Evolutionary conservation across 2,329 filamentous ascomycete genomes (phyloP).

Genomic region (Trichoderma sp.): DNA sequence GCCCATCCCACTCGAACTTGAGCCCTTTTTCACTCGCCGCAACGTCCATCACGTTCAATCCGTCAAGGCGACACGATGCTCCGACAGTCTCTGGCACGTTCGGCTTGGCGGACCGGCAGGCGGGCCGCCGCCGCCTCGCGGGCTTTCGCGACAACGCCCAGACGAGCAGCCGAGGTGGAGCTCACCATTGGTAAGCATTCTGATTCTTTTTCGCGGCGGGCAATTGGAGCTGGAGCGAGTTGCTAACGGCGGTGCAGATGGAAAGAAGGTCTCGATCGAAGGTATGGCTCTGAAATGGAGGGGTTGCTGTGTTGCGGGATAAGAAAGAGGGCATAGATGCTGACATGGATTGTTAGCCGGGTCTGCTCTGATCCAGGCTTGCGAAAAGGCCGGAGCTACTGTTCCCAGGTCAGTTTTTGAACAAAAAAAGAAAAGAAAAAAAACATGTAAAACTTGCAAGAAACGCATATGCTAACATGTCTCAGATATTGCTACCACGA

Average conservation of each 20-base stretch:
- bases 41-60: conserved; percentile 44
- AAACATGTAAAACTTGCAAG: neutral
- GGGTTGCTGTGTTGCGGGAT: conserved; percentile 21
- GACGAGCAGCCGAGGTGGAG: conserved; percentile 88
- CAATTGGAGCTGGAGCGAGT: conserved; percentile 33
- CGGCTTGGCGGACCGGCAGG: conserved; percentile 66
- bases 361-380: conserved; percentile 96
- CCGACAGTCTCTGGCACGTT: conserved; percentile 67
- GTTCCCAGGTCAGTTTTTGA: conserved; percentile 69
- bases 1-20: conserved; percentile 40
- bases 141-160: conserved; percentile 78
- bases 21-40: conserved; percentile 39
- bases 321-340: conserved; percentile 24
- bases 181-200: conserved; percentile 77
- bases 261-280: conserved; percentile 98
- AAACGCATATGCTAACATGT: conserved; percentile 30
- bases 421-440: neutral
- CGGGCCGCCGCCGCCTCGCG: conserved; percentile 64
- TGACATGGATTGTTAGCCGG: conserved; percentile 67
- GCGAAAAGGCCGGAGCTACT: conserved; percentile 92
- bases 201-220: conserved; percentile 20
- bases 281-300: conserved; percentile 55
- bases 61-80: conserved; percentile 67
- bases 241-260: conserved; percentile 63
- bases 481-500: conserved; percentile 97